Base-by-base conservation (phyloP, 2,329 filamentous ascomycete species). In the Davidsoniella australis region DNA sequence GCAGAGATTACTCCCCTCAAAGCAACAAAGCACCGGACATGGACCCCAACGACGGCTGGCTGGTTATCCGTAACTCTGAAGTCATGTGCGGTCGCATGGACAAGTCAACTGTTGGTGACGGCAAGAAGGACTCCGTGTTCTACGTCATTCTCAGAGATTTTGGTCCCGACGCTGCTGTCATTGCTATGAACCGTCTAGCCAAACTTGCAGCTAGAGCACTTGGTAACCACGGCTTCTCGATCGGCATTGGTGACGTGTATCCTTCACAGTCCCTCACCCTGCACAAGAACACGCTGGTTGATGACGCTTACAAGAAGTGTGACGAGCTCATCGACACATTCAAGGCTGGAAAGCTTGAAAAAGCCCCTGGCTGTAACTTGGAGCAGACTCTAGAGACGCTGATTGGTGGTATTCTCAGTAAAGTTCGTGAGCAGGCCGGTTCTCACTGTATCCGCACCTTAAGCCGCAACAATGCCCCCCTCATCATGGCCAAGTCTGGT, bases 81-180 rank as follows among this genome's bases (percentile, higher is more conserved):
- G 80, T 96, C 54, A 94, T 98, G 85, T 96, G 89, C 60, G 91
- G 91, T 54, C 76, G 82, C 53, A 95, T 96, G 87, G 91, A 98
- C 68, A 98, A 98, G 66, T 84, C 85, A 1, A 96, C 88, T 0
- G 85, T 98, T n/a, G 91, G 91, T 57, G 80, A 85, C 5, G 91
- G 91, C 58, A 96, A 96, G 69, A 98, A 98, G 61, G 89, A 94
- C 62, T 95, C 88, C 0, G 80, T 98, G 17, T 98, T 96, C 61
- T 98, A 95, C 60, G 83, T 96, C 50, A 89, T 98, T 60, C 76
- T 96, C 57, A 77, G 91, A 69, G 91, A 98, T 67, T 98, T 84
- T 58, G 91, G 91, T 0, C 85, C 88, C 1, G 83, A 94, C 49
- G 80, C 85, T 50, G 87, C 91, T 6, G 87, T 89, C 0, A 76